Evolutionary conservation across 371 early-diverging fungal species (phyloP).

Genomic region (Lichtheimia ramosa): DNA sequence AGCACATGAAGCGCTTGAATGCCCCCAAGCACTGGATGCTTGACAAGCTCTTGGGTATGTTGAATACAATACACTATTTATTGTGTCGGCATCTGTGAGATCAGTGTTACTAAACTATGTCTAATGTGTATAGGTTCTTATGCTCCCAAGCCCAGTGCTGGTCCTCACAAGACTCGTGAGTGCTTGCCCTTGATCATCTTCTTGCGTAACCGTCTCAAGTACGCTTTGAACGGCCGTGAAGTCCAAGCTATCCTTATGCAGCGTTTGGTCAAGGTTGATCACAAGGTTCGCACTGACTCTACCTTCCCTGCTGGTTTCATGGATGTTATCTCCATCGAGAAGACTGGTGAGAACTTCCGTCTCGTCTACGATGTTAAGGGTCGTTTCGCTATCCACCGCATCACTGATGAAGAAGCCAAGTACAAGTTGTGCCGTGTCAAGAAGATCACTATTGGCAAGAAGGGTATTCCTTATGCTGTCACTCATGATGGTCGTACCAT

Average conservation of each 20-base stretch:
- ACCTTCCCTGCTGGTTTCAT: constrained; percentile 99
- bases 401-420: constrained; percentile 98
- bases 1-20: constrained; percentile 99
- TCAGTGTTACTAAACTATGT: neutral
- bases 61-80: constrained; percentile 28
- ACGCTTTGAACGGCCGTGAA: constrained; percentile 98
- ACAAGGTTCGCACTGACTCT: constrained; percentile 97
- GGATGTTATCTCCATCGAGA: constrained; percentile 99
- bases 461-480: constrained; percentile 95
- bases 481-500: constrained; percentile 99
- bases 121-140: constrained; percentile 44
- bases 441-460: constrained; percentile 91
- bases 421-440: constrained; percentile 99
- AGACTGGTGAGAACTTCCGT: constrained; percentile 99
- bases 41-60: constrained; percentile 87
- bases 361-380: constrained; percentile 99
- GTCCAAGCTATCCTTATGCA: constrained; percentile 96
- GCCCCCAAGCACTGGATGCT: constrained; percentile 99
- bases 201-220: constrained; percentile 98
- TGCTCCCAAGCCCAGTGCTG: constrained; percentile 98
- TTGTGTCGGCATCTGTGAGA: constrained; percentile 10
- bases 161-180: constrained; percentile 99
- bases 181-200: constrained; percentile 99
- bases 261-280: constrained; percentile 99
- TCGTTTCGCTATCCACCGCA: constrained; percentile 99